Evolutionary conservation across 108 stramenopile species (phyloP).

Genomic region (Poteriospumella lacustris): DNA sequence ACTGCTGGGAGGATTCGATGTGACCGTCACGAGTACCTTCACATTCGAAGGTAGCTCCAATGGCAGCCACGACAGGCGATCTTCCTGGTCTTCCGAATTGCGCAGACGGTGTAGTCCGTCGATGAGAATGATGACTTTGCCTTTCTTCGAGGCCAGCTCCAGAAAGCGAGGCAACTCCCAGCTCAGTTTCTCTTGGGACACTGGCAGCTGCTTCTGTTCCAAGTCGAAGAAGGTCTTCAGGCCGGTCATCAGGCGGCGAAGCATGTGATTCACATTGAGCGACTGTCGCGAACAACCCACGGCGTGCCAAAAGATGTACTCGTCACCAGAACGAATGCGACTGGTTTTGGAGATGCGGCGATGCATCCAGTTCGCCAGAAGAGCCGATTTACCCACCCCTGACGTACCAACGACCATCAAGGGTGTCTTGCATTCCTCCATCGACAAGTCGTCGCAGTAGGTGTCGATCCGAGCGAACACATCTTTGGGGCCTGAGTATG

Average conservation of each 20-base stretch:
- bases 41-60: constrained; percentile 49
- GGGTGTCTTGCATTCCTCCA: neutral
- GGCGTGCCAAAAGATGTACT: constrained; percentile 57
- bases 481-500: neutral
- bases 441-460: constrained; percentile 6
- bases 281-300: constrained; percentile 55
- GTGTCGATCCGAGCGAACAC: neutral
- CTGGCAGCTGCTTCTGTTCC: constrained; percentile 37
- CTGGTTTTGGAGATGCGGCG: neutral
- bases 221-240: constrained; percentile 53
- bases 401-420: neutral
- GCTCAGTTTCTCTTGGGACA: constrained; percentile 52
- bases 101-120: constrained; percentile 60
- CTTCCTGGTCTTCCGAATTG: constrained; percentile 50
- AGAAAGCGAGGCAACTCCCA: constrained; percentile 66
- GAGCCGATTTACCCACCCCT: constrained; percentile 33
- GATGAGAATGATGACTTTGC: constrained; percentile 54
- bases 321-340: constrained; percentile 1
- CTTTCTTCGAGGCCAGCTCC: constrained; percentile 60
- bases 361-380: constrained; percentile 34
- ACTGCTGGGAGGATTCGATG: constrained; percentile 5
- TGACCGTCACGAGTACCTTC: constrained; percentile 57
- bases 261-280: constrained; percentile 32
- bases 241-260: constrained; percentile 45
- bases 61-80: constrained; percentile 59